Evolutionary conservation across 176 grass and related monocot species (phyloP).

Genomic region (Melocanna baccifera): DNA sequence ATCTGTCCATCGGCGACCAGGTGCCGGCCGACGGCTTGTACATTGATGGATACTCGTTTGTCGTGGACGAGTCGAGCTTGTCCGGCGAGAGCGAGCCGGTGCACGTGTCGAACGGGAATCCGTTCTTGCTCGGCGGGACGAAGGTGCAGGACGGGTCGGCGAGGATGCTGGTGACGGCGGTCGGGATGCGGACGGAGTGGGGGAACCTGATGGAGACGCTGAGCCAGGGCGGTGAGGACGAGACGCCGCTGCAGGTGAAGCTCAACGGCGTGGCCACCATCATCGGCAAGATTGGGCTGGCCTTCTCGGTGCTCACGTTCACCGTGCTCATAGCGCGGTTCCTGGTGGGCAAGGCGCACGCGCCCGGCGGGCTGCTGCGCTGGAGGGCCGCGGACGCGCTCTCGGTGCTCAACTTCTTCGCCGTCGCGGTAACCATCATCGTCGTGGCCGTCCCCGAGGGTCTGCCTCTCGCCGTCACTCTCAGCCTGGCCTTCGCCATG

Average conservation of each 20-base stretch:
- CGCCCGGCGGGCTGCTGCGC: conserved; percentile 34
- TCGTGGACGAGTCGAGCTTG: conserved; percentile 85
- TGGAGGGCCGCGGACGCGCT: conserved; percentile 66
- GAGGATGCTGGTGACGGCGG: conserved; percentile 82
- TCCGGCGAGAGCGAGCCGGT: conserved; percentile 91
- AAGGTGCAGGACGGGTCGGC: conserved; percentile 94
- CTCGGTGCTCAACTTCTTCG: conserved; percentile 80
- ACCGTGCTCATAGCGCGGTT: conserved; percentile 70
- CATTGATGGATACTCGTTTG: conserved; percentile 72
- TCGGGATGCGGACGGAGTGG: conserved; percentile 96
- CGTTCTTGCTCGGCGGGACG: conserved; percentile 87
- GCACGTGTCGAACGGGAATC: conserved; percentile 47
- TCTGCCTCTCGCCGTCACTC: conserved; percentile 84
- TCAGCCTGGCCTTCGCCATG: conserved; percentile 97
- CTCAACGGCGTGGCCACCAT: conserved; percentile 96
- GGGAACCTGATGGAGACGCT: conserved; percentile 96
- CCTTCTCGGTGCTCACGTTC: conserved; percentile 76
- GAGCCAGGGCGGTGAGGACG: conserved; percentile 81
- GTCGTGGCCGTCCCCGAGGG: conserved; percentile 95
- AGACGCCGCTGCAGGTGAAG: conserved; percentile 96
- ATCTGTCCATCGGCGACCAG: conserved; percentile 89
- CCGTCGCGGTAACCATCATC: conserved; percentile 81
- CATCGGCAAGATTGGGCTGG: conserved; percentile 94
- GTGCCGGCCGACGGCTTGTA: conserved; percentile 82
- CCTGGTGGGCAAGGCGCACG: conserved; percentile 39